Conservation (phyloP, 441 rosid genomes). For the Erodium texanum region DNA sequence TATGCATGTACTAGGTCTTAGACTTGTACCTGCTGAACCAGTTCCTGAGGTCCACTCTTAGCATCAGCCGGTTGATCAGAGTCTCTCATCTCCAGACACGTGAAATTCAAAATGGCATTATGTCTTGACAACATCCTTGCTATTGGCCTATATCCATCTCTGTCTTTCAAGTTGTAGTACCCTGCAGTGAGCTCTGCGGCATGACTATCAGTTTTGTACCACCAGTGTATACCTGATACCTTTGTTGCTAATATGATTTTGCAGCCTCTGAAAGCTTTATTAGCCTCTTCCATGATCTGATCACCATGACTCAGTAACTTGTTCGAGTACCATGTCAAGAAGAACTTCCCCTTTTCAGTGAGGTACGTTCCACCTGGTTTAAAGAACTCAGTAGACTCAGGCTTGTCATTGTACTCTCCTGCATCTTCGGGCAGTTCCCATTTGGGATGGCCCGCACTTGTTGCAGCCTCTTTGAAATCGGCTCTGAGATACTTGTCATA, state of each 20-base stretch:
- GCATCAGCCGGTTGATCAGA: conserved; percentile 42
- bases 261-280: conserved; percentile 50
- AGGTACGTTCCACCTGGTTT: conserved; percentile 46
- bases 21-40: conserved; percentile 34
- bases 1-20: too few relatives aligned
- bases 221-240: conserved; percentile 85
- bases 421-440: conserved; percentile 69
- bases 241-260: conserved; percentile 71
- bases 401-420: conserved; percentile 50
- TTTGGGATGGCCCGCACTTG: conserved; percentile 52
- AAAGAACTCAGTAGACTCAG: conserved; percentile 58
- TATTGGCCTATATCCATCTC: conserved; percentile 71
- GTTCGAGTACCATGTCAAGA: conserved; percentile 74
- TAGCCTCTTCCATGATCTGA: conserved; percentile 65
- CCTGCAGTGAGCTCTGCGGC: conserved; percentile 85
- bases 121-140: conserved; percentile 72
- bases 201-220: conserved; percentile 54
- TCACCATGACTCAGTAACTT: conserved; percentile 67
- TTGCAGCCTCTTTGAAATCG: conserved; percentile 56
- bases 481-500: conserved; percentile 52
- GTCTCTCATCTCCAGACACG: conserved; percentile 77
- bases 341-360: conserved; percentile 52
- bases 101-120: conserved; percentile 50
- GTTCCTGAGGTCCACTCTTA: conserved; percentile 60
- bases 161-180: conserved; percentile 46